phyloP scores from a whole-genome alignment of 495 filamentous ascomycete genomes.

The Neurospora intermedia region DNA sequence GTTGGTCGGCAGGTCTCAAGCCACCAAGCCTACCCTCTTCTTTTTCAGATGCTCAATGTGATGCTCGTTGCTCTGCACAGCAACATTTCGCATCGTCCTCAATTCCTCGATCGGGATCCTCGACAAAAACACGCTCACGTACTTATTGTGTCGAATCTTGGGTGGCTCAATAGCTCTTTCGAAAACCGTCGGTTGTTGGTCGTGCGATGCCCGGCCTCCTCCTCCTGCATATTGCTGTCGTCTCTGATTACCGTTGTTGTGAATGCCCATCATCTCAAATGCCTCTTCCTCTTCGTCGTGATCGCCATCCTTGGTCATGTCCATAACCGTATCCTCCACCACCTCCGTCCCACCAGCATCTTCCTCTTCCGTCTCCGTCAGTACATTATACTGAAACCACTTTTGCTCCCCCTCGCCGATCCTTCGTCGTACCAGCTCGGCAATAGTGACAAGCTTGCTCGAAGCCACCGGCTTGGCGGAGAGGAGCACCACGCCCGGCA shows the following conservation, averaged over 20 bases:
- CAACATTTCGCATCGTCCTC: conserved; percentile 13
- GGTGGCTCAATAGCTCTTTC: conserved; percentile 27
- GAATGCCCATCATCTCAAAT: conserved; percentile 40
- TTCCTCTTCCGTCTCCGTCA: conserved; percentile 27
- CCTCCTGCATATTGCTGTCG: neutral
- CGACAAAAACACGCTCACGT: conserved; percentile 52
- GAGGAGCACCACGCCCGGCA: conserved; percentile 30
- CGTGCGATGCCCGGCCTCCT: neutral
- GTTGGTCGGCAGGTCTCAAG: neutral
- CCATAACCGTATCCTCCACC: conserved; percentile 29
- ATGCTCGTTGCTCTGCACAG: conserved; percentile 28
- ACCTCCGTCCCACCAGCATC: conserved; percentile 15
- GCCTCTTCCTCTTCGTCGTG: conserved; percentile 14
- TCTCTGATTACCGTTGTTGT: neutral
- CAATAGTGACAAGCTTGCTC: conserved; percentile 52
- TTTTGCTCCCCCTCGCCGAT: conserved; percentile 38
- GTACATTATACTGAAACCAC: conserved; percentile 53
- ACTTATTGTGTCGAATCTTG: conserved; percentile 20
- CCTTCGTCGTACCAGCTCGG: conserved; percentile 53
- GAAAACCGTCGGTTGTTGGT: conserved; percentile 26
- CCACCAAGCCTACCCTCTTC: conserved; percentile 11
- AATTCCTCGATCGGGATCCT: conserved; percentile 42
- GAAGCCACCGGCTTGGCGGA: conserved; percentile 41
- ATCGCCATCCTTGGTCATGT: conserved; percentile 9
- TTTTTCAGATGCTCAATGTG: conserved; percentile 15